A percentile compares a stretch with the other conserved stretches of the same genome.
phyloP scores from a whole-genome alignment of 2,329 filamentous ascomycete genomes.

The Monilinia laxa region DNA sequence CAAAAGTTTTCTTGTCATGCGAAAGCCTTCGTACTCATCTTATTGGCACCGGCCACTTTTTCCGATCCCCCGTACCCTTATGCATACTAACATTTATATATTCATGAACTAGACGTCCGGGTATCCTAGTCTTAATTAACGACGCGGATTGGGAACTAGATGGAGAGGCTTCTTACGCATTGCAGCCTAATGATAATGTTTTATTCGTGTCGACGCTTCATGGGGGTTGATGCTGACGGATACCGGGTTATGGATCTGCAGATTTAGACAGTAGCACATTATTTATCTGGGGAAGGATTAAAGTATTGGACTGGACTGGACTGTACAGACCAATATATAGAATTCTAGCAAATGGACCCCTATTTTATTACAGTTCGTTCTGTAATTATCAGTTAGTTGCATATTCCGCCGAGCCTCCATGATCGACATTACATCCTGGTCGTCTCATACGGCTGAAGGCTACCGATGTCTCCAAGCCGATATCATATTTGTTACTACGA shows the following conservation, averaged over 20 bases:
- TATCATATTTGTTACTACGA: too few relatives aligned
- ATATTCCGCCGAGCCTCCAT: not conserved
- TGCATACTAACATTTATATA: conserved; percentile 33
- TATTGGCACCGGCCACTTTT: conserved; percentile 19
- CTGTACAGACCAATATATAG: too few relatives aligned
- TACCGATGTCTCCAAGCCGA: too few relatives aligned
- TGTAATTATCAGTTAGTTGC: too few relatives aligned
- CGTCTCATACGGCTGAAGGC: too few relatives aligned
- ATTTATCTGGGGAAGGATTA: not conserved
- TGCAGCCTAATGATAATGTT: conserved; percentile 81
- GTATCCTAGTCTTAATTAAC: conserved; percentile 94
- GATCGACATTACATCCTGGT: conserved; percentile 5
- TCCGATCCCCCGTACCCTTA: not conserved
- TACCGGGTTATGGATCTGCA: conserved; percentile 8
- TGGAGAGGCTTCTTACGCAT: conserved; percentile 85
- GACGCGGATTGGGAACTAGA: conserved; percentile 98
- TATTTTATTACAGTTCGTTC: not conserved
- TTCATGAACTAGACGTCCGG: conserved; percentile 68
- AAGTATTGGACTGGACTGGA: not conserved
- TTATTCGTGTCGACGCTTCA: conserved; percentile 96
- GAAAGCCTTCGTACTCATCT: conserved; percentile 4
- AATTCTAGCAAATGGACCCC: not conserved
- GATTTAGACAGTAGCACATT: not conserved
- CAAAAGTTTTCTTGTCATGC: conserved; percentile 12
- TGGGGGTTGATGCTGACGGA: conserved; percentile 62